These are phyloP conservation scores for Penicillium verhagenii DNA, from an alignment of 495 filamentous ascomycete species.

Conservation along the genomic window DNA sequence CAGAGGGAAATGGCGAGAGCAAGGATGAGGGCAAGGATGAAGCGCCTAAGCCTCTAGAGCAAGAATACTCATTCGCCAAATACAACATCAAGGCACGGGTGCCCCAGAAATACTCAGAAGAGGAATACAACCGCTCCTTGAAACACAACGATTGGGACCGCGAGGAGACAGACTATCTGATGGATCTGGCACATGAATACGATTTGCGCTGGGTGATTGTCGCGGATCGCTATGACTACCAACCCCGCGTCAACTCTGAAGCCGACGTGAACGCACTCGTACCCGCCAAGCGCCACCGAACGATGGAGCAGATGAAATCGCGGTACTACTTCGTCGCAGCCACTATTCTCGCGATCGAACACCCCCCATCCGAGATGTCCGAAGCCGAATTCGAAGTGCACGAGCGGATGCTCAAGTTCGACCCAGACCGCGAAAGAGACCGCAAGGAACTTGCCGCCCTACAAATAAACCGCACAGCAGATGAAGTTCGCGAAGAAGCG, in stretches of 20 bases:
- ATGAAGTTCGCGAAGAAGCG: constrained; percentile 89
- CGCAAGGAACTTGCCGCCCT: constrained; percentile 83
- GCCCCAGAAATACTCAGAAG: constrained; percentile 73
- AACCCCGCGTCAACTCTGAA: constrained; percentile 45
- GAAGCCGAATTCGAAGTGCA: constrained; percentile 74
- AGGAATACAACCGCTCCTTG: constrained; percentile 77
- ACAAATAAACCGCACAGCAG: constrained; percentile 73
- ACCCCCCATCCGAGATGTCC: constrained; percentile 81
- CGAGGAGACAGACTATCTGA: constrained; percentile 89
- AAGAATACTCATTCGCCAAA: constrained; percentile 62
- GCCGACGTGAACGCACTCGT: constrained; percentile 40
- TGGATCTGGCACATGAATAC: constrained; percentile 69
- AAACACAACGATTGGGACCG: constrained; percentile 77
- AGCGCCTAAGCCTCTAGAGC: constrained; percentile 24
- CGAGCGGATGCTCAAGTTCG: constrained; percentile 82
- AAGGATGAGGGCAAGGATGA: constrained; percentile 37
- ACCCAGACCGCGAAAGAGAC: constrained; percentile 67
- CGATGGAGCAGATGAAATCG: constrained; percentile 86
- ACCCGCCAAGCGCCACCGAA: constrained; percentile 49
- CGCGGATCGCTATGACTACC: constrained; percentile 86
- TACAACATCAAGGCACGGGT: constrained; percentile 76
- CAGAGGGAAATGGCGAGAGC: constrained; percentile 3
- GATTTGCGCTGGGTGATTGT: constrained; percentile 91
- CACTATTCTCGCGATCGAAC: constrained; percentile 79
- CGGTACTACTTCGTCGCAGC: constrained; percentile 86